Base-by-base conservation (phyloP, 2,329 filamentous ascomycete genomes). In the Emydomyces testavorans region DNA sequence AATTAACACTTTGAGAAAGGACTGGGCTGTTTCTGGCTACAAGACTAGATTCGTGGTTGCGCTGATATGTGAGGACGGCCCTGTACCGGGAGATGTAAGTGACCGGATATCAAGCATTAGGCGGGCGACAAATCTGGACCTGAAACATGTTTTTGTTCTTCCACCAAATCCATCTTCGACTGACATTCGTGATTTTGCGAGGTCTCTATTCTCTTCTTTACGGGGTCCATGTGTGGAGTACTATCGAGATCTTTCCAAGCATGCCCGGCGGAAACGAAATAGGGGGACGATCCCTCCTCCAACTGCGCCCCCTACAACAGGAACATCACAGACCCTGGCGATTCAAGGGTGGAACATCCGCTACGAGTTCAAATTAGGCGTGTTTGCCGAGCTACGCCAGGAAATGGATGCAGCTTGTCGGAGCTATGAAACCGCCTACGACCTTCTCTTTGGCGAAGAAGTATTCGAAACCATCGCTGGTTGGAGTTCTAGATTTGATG, bases 201-300 rank as follows among this genome's bases (percentile, higher is more conserved):
- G 82, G 47, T 83, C 77, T 44, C 77, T 94, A 34, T 71, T 95
- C 39, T 71, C 78, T 1, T 76, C 82, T 1, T 65, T 95, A 37
- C 87, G 90, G 51, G 78, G 81, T 1, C 72, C 80, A 16, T 80
- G 85, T 16, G 71, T 90, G 38, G 92, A 98, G 58, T 94, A 95
- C 65, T 96, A 96, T 63, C 77, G 89, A 38, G 90, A 98, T 57
- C 74, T 96, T 10, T 88, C 87, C n/a, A 89, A 94, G 51, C 90
- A 94, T 70, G 76, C 84, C 7, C 79, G 89, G 56, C 83, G 92
- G 62, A 96, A 96, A 71, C 83, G 85, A 56, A 83, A 84, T 39
- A 78, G 88, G 50, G 83, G 85, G 6, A 74, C 79, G 15, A 80
- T 84, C 11, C 88, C 88, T 8, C 80, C 83, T 40, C 87, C 89